Percentiles rank a stretch among this genome's conserved stretches.
Evolutionary conservation across 2,329 filamentous ascomycete species (phyloP).

Genomic region (Byssochlamys sp.): DNA sequence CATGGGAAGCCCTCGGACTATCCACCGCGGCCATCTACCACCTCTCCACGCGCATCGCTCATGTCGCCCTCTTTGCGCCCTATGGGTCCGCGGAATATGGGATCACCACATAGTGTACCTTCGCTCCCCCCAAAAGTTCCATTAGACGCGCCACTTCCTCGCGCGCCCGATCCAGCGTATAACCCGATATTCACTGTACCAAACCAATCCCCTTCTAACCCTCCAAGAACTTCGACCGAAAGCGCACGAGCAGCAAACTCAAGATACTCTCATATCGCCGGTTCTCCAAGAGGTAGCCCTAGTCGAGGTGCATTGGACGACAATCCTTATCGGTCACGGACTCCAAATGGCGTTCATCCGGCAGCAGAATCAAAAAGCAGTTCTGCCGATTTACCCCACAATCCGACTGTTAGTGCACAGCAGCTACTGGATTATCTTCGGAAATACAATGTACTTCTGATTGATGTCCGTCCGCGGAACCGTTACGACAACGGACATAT

Average conservation of each 20-base stretch:
- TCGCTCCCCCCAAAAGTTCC: constrained; percentile 37
- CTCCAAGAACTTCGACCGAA: constrained; percentile 33
- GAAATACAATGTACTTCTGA: constrained; percentile 61
- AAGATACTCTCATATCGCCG: constrained; percentile 27
- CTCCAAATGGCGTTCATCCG: constrained; percentile 33
- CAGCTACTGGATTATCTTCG: constrained; percentile 62
- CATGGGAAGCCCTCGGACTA: constrained; percentile 12
- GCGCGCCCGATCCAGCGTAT: constrained; percentile 40
- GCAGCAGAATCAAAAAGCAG: constrained; percentile 32
- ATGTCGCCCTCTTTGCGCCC: constrained; percentile 21
- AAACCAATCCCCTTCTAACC: constrained; percentile 27
- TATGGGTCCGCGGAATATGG: constrained; percentile 37
- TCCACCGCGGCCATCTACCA: constrained; percentile 14
- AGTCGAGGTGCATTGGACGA: constrained; percentile 27
- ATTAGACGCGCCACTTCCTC: constrained; percentile 33
- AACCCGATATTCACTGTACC: constrained; percentile 36
- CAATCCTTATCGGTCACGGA: constrained; percentile 36
- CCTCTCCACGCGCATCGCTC: constrained; percentile 11
- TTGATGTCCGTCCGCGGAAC: constrained; percentile 73
- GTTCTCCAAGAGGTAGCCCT: constrained; percentile 24
- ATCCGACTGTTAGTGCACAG: constrained; percentile 55
- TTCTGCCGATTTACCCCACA: constrained; percentile 44
- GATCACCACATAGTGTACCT: constrained; percentile 23
- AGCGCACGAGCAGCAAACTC: constrained; percentile 29
- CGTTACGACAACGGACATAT: constrained; percentile 86